Conservation (phyloP, 371 early-diverging fungal genomes). For the Rhizomucor miehei region DNA sequence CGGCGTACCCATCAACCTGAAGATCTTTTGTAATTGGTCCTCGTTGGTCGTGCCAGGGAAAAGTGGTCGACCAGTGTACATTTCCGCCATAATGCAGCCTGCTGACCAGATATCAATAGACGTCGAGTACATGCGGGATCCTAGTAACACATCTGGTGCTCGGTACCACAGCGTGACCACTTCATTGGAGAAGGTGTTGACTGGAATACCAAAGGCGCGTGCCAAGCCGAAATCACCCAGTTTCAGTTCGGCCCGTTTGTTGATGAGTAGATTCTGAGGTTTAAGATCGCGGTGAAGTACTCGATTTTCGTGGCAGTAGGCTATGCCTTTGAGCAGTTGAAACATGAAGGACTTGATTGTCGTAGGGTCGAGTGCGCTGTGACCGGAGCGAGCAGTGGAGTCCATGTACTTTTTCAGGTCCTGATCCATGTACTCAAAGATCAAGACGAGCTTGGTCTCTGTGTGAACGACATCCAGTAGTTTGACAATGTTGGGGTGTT, state of each 20-base stretch:
- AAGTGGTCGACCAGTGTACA: slow-evolving; percentile 89
- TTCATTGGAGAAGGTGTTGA: slow-evolving; percentile 96
- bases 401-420: slow-evolving; percentile 98
- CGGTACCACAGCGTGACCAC: slow-evolving; percentile 98
- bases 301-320: slow-evolving; percentile 92
- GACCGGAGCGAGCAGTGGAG: slow-evolving; percentile 54
- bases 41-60: slow-evolving; percentile 94
- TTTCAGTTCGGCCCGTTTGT: slow-evolving; percentile 83
- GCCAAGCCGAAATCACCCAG: slow-evolving; percentile 96
- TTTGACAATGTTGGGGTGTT: slow-evolving; percentile 87
- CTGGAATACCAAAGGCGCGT: slow-evolving; percentile 95
- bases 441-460: slow-evolving; percentile 94
- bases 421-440: slow-evolving; percentile 98
- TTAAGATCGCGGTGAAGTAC: slow-evolving; percentile 98
- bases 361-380: slow-evolving; percentile 67
- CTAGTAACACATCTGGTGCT: slow-evolving; percentile 97
- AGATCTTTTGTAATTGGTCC: slow-evolving; percentile 90
- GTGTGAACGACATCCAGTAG: slow-evolving; percentile 98
- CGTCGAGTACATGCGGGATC: slow-evolving; percentile 92
- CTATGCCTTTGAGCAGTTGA: slow-evolving; percentile 86
- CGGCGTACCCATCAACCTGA: slow-evolving; percentile 87
- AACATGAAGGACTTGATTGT: slow-evolving; percentile 83
- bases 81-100: slow-evolving; percentile 98
- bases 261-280: slow-evolving; percentile 94
- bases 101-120: slow-evolving; percentile 99